These are phyloP conservation scores for Tagetes erecta DNA, from an alignment of 129 eudicot species.

Conservation along the genomic window DNA sequence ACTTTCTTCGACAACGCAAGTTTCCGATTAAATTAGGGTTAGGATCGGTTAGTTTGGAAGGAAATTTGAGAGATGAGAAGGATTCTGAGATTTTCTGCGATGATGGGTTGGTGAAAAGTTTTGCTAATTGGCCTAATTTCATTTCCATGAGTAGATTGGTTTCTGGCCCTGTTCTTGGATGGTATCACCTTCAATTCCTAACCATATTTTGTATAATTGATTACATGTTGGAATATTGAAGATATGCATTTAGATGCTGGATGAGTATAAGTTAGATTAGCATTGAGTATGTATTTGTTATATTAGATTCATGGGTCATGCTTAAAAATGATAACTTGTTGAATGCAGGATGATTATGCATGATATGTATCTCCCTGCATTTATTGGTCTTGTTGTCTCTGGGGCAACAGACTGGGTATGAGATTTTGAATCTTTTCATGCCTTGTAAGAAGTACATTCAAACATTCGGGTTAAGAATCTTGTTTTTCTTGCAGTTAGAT, in stretches of 20 bases:
- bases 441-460: background rate
- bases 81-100: conserved; percentile 14
- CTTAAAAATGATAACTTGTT: conserved; percentile 1
- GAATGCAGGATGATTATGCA: conserved; percentile 84
- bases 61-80: conserved; percentile 14
- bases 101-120: conserved; percentile 45
- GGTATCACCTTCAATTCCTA: conserved; percentile 43
- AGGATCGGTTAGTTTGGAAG: background rate
- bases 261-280: too few species aligned
- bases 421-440: conserved; percentile 7
- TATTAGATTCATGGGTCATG: conserved; percentile 12
- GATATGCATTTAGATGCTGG: too few species aligned
- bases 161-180: conserved; percentile 88
- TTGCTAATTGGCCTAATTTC: conserved; percentile 71
- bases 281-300: background rate
- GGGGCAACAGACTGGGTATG: conserved; percentile 98
- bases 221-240: background rate
- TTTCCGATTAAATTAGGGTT: conserved; percentile 47
- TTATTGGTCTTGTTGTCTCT: conserved; percentile 73
- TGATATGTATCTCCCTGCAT: conserved; percentile 92
- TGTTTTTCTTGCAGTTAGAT: conserved; percentile 65
- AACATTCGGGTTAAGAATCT: background rate
- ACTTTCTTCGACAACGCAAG: conserved; percentile 33
- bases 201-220: background rate
- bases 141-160: conserved; percentile 70